These are phyloP conservation scores for Botrytis paeoniae DNA, from an alignment of 2,329 filamentous ascomycete genomes.

Conservation along the genomic window DNA sequence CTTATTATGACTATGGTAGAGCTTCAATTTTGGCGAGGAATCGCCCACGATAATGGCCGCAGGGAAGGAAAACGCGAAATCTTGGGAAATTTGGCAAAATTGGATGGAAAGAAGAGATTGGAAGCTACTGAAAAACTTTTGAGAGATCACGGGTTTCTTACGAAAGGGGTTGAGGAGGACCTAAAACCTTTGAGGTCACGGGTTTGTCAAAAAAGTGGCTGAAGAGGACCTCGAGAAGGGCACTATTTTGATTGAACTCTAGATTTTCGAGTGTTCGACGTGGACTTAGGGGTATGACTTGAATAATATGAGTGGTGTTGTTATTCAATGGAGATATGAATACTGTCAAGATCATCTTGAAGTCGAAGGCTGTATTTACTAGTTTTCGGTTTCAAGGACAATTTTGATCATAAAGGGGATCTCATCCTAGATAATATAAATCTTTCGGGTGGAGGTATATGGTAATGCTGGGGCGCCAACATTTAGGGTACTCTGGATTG, in stretches of 20 bases:
- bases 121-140: background rate
- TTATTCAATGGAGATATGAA: background rate
- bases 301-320: background rate
- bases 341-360: background rate
- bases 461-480: background rate
- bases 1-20: background rate
- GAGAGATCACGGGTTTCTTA: background rate
- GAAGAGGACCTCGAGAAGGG: background rate
- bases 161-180: background rate
- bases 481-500: background rate
- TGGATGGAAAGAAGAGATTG: background rate
- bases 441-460: background rate
- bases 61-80: background rate
- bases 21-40: no score
- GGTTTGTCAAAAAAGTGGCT: background rate
- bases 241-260: background rate
- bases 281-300: background rate
- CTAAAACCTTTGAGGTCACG: background rate
- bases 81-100: background rate
- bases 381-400: background rate
- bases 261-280: background rate
- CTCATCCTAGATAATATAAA: background rate
- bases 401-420: background rate
- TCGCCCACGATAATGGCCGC: background rate
- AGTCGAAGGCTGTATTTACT: background rate